Base-by-base conservation (phyloP, 1,284 basidiomycete genomes). In the Takashimella koratensis region DNA sequence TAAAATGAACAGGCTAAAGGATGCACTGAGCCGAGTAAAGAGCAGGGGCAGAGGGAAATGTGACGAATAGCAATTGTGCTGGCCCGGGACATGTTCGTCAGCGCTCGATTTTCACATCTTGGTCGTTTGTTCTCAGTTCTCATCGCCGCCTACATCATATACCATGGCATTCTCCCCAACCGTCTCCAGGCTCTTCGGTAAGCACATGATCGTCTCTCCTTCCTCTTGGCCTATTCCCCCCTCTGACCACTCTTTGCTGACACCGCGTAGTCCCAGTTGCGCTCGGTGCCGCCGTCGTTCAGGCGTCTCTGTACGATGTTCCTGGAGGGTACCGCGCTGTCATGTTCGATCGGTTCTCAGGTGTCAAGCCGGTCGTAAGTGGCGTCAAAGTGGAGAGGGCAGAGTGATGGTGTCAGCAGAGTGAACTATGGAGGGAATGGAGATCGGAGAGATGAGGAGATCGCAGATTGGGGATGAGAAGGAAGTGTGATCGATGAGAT, bases 341-440 rank as follows among this genome's bases (percentile, higher is more conserved):
- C 66, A 93, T 98, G 86, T 98, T 98, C 77, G 95, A 98, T 78
- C 83, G 95, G 67, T 98, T 98, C 77, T 83, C 86, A 52, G 96
- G 96, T 76, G 94, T 98, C 46, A 86, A 86, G 76, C 81, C 86
- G 63, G 78, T 82, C 78, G 90, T 87, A 61, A 60, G 79, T 65
- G n/a, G n/a, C n/a, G n/a, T 22, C 40, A 27, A 20, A 20, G 25
- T 4, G 6, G 45, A 25, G 16, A 49, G n/a, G n/a, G 21, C 39
- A 20, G n/a, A 23, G 20, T 22, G 47, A 19, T 23, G 40, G 5
- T 3, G 6, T 21, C n/a, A 13, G n/a, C n/a, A n/a, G n/a, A n/a
- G 11, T 23, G 8, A 4, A 5, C 19, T 13, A 13, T 11, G 26
- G 27, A 10, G 24, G 6, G 45, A 21, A n/a, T n/a, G n/a, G n/a